Conservation (phyloP, 2,329 filamentous ascomycete genomes). For the Nannizzia gypsea region DNA sequence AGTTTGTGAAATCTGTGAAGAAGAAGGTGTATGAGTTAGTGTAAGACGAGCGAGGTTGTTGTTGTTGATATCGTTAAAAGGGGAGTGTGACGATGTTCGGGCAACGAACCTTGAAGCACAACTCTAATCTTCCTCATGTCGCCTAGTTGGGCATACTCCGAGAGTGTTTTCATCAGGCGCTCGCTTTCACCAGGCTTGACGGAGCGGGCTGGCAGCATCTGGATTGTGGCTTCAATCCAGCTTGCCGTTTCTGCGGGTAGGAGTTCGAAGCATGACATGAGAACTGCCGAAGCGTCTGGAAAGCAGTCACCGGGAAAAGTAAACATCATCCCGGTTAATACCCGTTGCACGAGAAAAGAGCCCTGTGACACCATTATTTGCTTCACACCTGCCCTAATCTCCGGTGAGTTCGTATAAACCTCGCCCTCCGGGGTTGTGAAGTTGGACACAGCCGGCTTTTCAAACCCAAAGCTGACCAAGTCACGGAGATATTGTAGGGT, state of each 20-base stretch:
- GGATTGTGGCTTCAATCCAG: constrained; percentile 77
- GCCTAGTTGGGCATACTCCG: constrained; percentile 57
- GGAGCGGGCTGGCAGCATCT: constrained; percentile 69
- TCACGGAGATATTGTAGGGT: constrained; percentile 89
- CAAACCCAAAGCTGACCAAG: constrained; percentile 73
- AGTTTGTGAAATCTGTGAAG: constrained; percentile 72
- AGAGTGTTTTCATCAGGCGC: constrained; percentile 67
- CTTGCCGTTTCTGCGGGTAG: constrained; percentile 64
- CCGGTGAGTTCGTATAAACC: constrained; percentile 50
- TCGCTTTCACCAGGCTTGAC: constrained; percentile 70
- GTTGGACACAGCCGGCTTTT: constrained; percentile 48
- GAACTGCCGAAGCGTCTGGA: constrained; percentile 82
- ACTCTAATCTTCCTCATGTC: constrained; percentile 69
- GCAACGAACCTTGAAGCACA: constrained; percentile 52
- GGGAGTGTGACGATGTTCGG: not conserved
- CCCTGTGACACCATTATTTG: constrained; percentile 59
- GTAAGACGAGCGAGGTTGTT: not conserved
- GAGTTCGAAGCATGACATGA: constrained; percentile 79
- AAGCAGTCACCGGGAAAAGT: constrained; percentile 94
- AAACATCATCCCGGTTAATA: constrained; percentile 98
- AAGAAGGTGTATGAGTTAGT: not conserved
- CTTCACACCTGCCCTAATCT: constrained; percentile 62
- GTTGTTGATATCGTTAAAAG: not conserved
- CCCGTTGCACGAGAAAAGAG: constrained; percentile 69
- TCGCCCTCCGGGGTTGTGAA: constrained; percentile 51